Base-by-base conservation (phyloP, 768 basidiomycete species). In the Trametes sanguinea region DNA sequence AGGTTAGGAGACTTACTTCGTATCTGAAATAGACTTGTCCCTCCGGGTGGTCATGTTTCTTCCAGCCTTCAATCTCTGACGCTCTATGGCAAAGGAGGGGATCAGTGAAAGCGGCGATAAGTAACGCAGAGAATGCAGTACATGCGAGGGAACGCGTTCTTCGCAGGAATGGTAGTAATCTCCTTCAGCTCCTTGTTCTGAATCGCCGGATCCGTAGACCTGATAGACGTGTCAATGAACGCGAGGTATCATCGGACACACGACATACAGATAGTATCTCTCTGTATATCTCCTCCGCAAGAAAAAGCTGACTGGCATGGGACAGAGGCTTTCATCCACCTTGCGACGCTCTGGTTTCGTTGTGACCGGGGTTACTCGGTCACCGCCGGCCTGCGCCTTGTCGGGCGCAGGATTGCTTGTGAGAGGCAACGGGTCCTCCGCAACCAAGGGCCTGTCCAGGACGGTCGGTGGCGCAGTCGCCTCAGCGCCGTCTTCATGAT, bases 21-120 rank as follows among this genome's bases (percentile, higher is more conserved):
- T 42, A 48, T 7, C 51, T 22, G 39, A 63, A 66, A 42, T 66
- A 66, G 9, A 57, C 5, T 22, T 59, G 48, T 27, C 65, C 65
- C 37, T 66, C 65, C 0, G 65, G 65, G 22, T 66, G 61, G 0
- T 35, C 27, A 11, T 6, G 54, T 0, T 43, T 29, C 32, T 47
- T 44, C 65, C 65, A 66, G 13, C 58, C 52, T 1, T 6, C 54
- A 0, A 52, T 6, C 13, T 6, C 42, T 22, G 17, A 13, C 11
- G 40, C 50, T 6, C 48, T 56, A 22, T 22, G 22, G 22, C 22
- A 22, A 22, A 22, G 22, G 22, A 22, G 22, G 22, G 22, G 22
- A 22, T 22, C 22, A 22, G 22, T 22, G 22, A 22, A 22, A 22
- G 22, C 22, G 22, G 22, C 22, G 22, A 22, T 22, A 22, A 22